Percentiles rank a stretch among this genome's conserved stretches.
Conservation (phyloP, 305 asterid genomes). For the Solanum hybrid region DNA sequence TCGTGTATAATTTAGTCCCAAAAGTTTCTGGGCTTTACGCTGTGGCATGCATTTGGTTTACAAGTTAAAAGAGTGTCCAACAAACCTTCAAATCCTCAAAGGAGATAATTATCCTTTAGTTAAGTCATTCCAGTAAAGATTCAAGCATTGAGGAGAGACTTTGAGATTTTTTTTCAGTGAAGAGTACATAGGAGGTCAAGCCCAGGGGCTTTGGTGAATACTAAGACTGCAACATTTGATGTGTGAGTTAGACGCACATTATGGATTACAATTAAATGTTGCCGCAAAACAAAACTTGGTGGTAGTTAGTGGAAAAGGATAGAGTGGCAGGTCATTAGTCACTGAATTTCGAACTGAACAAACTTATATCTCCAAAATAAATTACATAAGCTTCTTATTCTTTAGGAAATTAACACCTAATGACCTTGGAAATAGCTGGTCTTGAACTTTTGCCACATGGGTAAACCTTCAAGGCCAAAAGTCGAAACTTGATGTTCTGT, state of each 20-base stretch:
- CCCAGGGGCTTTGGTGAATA: background rate
- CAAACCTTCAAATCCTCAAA: background rate
- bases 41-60: background rate
- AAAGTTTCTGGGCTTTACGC: background rate
- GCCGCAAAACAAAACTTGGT: background rate
- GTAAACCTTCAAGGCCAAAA: background rate
- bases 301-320: background rate
- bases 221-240: background rate
- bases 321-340: background rate
- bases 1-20: background rate
- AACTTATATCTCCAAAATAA: background rate
- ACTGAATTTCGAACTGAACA: background rate
- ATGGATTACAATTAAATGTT: background rate
- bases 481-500: background rate
- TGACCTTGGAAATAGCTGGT: background rate
- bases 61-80: background rate
- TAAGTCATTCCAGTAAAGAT: background rate
- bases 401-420: background rate
- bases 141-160: background rate
- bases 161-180: background rate
- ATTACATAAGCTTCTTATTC: background rate
- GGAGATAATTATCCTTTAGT: background rate
- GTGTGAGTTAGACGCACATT: background rate
- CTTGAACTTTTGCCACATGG: background rate
- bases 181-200: background rate